Conservation (phyloP, 1,284 basidiomycete genomes). For the Grifola frondosa region DNA sequence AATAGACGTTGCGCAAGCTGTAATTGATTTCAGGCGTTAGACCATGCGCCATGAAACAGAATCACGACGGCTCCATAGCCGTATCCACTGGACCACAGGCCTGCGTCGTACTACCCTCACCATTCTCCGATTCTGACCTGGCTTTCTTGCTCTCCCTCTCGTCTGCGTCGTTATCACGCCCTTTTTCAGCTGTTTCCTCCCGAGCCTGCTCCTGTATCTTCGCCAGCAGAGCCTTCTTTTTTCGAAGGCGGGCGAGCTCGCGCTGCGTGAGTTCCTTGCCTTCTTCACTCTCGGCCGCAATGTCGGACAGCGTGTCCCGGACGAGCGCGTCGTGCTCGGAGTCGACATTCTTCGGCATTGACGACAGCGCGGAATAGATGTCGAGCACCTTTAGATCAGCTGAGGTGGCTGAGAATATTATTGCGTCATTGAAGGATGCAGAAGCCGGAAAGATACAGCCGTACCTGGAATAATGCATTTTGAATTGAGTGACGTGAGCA, state of each 20-base stretch:
- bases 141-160: conserved; percentile 22
- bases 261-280: conserved; percentile 27
- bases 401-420: conserved; percentile 42
- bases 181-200: conserved; percentile 1
- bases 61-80: no score
- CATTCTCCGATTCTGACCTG: conserved; percentile 9
- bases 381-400: conserved; percentile 54
- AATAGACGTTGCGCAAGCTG: no score
- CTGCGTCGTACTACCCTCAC: no score
- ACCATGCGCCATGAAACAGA: no score
- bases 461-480: conserved; percentile 40
- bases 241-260: conserved; percentile 29
- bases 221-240: conserved; percentile 31
- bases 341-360: conserved; percentile 63
- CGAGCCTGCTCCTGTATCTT: conserved; percentile 25
- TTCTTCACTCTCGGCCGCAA: conserved; percentile 16
- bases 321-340: conserved; percentile 43
- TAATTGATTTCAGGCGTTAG: no score
- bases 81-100: no score
- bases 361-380: conserved; percentile 56
- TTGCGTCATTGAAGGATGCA: conserved; percentile 4
- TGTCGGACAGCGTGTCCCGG: conserved; percentile 26
- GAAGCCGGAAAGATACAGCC: conserved; percentile 5
- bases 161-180: conserved; percentile 5
- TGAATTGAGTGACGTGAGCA: conserved; percentile 42